Percentiles rank a stretch among this genome's conserved stretches.
Conservation (phyloP, 768 basidiomycete species). For the Nevesoporus exiguus region DNA sequence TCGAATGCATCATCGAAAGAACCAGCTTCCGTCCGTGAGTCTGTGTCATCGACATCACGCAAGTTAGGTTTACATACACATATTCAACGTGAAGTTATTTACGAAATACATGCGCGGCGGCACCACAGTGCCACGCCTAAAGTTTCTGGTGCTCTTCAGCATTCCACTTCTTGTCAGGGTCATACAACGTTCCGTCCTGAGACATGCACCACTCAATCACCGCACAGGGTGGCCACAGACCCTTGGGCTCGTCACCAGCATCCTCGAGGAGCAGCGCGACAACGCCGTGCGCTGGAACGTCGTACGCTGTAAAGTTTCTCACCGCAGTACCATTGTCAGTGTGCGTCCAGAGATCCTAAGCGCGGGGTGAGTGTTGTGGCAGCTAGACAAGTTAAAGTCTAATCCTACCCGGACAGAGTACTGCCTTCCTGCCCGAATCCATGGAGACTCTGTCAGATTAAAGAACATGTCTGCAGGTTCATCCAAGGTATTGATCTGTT, state of each 20-base stretch:
- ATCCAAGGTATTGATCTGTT: slow-evolving; percentile 59
- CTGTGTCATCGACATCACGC: not conserved
- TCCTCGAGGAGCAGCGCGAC: slow-evolving; percentile 64
- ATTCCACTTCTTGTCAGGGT: slow-evolving; percentile 27
- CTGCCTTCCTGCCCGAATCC: slow-evolving; percentile 64
- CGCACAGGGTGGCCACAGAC: slow-evolving; percentile 54
- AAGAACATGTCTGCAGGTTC: slow-evolving; percentile 57
- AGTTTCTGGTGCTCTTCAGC: slow-evolving; percentile 12
- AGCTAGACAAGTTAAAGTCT: not conserved
- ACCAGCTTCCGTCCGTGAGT: not conserved
- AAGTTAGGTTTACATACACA: not conserved
- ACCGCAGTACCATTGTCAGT: slow-evolving; percentile 66
- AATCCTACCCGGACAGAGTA: slow-evolving; percentile 58
- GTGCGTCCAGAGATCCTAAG: slow-evolving; percentile 69
- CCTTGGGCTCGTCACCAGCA: slow-evolving; percentile 62
- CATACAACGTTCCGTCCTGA: slow-evolving; percentile 49
- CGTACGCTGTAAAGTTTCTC: slow-evolving; percentile 50
- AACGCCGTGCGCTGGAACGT: slow-evolving; percentile 66
- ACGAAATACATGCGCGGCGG: not conserved
- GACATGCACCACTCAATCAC: slow-evolving; percentile 55
- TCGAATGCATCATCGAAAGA: not conserved
- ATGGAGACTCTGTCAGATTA: slow-evolving; percentile 63
- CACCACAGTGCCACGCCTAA: not conserved
- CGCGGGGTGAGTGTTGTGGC: not conserved
- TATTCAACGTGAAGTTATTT: not conserved